phyloP scores from a whole-genome alignment of 345 rosid genomes.

The Pistacia vera region DNA sequence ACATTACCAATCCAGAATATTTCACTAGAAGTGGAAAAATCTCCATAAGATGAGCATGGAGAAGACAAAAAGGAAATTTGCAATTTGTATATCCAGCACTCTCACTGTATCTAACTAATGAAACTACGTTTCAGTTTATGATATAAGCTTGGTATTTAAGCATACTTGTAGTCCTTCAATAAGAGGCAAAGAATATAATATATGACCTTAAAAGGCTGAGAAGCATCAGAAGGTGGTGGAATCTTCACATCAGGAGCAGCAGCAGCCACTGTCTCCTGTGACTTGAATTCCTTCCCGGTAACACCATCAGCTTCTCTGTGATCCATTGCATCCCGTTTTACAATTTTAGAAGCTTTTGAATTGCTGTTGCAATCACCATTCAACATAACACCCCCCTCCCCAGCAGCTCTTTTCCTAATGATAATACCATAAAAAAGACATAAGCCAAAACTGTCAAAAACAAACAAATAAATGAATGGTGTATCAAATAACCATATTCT shows the following conservation, averaged over 20 bases:
- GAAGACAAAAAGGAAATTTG: not conserved
- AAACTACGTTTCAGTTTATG: not conserved
- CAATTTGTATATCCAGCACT: not conserved
- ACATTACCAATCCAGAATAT: constrained; percentile 5
- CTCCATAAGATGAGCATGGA: not conserved
- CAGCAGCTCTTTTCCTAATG: constrained; percentile 57
- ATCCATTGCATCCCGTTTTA: constrained; percentile 30
- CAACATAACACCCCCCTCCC: constrained; percentile 35
- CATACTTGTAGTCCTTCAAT: not conserved
- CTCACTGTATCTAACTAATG: not conserved
- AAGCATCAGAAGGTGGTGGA: constrained; percentile 28
- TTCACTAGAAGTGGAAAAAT: not conserved
- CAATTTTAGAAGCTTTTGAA: constrained; percentile 33
- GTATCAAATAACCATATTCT: constrained; percentile 21
- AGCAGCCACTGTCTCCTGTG: constrained; percentile 34
- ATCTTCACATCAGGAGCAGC: constrained; percentile 34
- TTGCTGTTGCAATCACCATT: constrained; percentile 52
- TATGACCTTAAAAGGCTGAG: constrained; percentile 38
- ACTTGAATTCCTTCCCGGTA: constrained; percentile 32
- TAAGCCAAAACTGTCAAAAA: constrained; percentile 6
- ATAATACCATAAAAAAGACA: constrained; percentile 11
- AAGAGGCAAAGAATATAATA: constrained; percentile 6
- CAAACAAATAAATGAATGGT: constrained; percentile 8
- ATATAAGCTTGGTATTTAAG: not conserved
- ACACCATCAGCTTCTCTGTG: constrained; percentile 29